Percentiles rank a stretch among this genome's conserved stretches.
These are phyloP conservation scores for Colletotrichum shisoi DNA, from an alignment of 2,329 filamentous ascomycete species.

Conservation along the genomic window DNA sequence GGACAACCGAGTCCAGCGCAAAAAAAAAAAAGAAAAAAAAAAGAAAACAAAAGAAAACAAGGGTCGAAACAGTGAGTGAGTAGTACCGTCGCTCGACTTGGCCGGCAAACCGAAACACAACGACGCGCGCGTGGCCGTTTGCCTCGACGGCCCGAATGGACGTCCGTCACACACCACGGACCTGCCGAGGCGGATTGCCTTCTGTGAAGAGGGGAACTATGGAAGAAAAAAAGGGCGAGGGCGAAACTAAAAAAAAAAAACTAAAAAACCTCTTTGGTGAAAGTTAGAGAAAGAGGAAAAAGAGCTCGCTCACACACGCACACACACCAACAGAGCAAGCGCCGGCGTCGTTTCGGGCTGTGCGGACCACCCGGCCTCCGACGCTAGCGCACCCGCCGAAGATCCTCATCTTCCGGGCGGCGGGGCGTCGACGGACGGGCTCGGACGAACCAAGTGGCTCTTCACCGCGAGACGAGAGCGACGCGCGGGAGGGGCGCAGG, in stretches of 20 bases:
- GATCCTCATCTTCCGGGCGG: conserved; percentile 35
- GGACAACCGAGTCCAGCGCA: neutral
- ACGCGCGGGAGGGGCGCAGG: no score
- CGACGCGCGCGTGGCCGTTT: neutral
- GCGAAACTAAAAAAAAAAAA: neutral
- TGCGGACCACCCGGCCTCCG: conserved; percentile 27
- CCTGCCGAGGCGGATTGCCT: no score
- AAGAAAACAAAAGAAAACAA: no score
- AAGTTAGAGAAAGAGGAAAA: neutral
- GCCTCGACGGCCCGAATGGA: neutral
- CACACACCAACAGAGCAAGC: neutral
- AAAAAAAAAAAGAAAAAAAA: no score
- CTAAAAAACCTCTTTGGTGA: neutral
- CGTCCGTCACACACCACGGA: neutral
- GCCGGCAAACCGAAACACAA: neutral
- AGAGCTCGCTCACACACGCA: neutral
- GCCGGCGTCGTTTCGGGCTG: conserved; percentile 28
- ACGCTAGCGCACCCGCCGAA: conserved; percentile 29
- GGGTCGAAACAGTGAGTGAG: neutral
- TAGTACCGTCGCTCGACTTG: neutral
- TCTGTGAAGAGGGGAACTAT: neutral
- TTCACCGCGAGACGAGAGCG: no score
- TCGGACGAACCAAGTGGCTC: neutral
- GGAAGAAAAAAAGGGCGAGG: neutral
- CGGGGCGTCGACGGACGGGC: neutral